These are phyloP conservation scores for Cyclotella sp. DNA, from an alignment of 108 stramenopile species.

Conservation along the genomic window DNA sequence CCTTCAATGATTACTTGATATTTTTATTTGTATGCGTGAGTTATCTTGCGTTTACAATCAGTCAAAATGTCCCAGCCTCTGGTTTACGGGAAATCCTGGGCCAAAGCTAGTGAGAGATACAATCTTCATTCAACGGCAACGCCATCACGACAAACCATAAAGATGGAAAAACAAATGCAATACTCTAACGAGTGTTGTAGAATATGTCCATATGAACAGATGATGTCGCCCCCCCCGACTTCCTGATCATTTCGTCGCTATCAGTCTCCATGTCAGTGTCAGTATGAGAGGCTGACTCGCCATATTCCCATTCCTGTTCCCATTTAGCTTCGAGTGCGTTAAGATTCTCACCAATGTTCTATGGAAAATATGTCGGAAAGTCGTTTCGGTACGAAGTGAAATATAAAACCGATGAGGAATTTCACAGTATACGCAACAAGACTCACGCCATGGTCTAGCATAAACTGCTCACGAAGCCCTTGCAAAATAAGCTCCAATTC, in stretches of 20 bases:
- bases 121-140: background rate
- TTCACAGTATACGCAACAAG: background rate
- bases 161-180: background rate
- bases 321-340: conserved; percentile 44
- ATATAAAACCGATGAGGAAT: background rate
- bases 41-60: too few species aligned
- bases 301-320: conserved; percentile 28
- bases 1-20: too few species aligned
- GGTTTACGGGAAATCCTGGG: background rate
- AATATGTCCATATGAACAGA: conserved; percentile 48
- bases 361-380: background rate
- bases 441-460: conserved; percentile 22
- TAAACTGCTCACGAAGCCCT: conserved; percentile 33
- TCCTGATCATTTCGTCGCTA: background rate
- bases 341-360: conserved; percentile 44
- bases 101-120: conserved; percentile 1
- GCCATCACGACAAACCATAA: background rate
- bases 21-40: too few species aligned
- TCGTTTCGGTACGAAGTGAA: background rate
- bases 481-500: conserved; percentile 29
- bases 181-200: conserved; percentile 20
- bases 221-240: background rate
- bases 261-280: conserved; percentile 3
- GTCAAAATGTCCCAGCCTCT: too few species aligned
- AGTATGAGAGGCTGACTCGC: conserved; percentile 7